Evolutionary conservation across 1,139 yeast species (phyloP).

Genomic region (Candida frijolesensis): DNA sequence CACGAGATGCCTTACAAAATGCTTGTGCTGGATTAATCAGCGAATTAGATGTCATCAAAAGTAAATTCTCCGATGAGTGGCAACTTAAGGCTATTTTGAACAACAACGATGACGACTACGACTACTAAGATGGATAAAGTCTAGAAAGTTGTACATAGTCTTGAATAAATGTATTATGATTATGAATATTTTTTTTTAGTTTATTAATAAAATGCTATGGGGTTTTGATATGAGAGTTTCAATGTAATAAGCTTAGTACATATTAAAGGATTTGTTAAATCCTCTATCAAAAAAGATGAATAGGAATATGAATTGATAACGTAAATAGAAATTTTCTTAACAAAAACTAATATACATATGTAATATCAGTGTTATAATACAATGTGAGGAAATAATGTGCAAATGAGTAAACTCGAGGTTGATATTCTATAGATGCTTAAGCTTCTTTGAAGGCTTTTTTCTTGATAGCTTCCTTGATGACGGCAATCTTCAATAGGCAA

Average conservation of each 20-base stretch:
- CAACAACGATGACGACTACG: constrained; percentile 16
- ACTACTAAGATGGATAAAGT: not conserved
- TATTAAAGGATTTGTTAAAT: not conserved
- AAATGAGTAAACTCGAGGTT: not conserved
- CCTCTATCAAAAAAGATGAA: not conserved
- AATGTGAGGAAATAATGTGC: not conserved
- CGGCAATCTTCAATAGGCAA: constrained; percentile 44
- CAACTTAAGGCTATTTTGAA: constrained; percentile 72
- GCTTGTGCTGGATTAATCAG: constrained; percentile 85
- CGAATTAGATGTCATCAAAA: constrained; percentile 72
- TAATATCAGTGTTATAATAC: constrained; percentile 3
- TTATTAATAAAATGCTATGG: not conserved
- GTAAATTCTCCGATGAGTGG: constrained; percentile 90
- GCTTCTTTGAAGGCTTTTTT: constrained; percentile 41
- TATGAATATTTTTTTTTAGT: not conserved
- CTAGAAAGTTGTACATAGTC: not conserved
- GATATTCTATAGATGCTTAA: not conserved
- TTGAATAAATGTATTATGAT: not conserved
- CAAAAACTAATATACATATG: not conserved
- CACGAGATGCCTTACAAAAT: constrained; percentile 84
- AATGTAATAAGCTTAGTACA: not conserved
- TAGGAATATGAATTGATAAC: constrained; percentile 2
- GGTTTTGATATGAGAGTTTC: not conserved
- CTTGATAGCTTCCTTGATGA: constrained; percentile 44
- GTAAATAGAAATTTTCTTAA: not conserved